Evolutionary conservation across 805 yeast genomes (phyloP).

Genomic region (Teunomyces stri): DNA sequence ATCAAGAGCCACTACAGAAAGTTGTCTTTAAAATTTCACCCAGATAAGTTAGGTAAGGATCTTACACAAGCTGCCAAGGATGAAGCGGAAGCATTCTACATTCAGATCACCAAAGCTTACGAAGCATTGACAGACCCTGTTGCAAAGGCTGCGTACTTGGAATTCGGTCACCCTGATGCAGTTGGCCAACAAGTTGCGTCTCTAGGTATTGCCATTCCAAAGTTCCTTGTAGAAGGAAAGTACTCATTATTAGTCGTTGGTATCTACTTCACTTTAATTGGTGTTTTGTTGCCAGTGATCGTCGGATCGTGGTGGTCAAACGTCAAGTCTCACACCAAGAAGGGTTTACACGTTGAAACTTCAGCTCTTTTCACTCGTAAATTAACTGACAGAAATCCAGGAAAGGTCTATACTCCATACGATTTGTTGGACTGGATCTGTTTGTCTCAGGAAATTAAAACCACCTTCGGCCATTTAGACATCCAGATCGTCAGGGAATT

Average conservation of each 20-base stretch:
- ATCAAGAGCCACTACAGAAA: slow-evolving; percentile 83
- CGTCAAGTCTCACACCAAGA: slow-evolving; percentile 74
- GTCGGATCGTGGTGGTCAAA: slow-evolving; percentile 92
- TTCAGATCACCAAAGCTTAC: slow-evolving; percentile 85
- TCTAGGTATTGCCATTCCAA: slow-evolving; percentile 95
- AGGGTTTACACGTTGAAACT: slow-evolving; percentile 80
- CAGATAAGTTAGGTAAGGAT: slow-evolving; percentile 80
- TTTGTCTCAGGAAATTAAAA: slow-evolving; percentile 61
- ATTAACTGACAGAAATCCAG: slow-evolving; percentile 71
- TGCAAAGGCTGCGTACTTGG: slow-evolving; percentile 74
- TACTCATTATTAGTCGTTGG: slow-evolving; percentile 63
- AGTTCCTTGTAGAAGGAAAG: slow-evolving; percentile 81
- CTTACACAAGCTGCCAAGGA: slow-evolving; percentile 53
- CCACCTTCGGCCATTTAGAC: slow-evolving; percentile 39
- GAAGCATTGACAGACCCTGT: slow-evolving; percentile 91
- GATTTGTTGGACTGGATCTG: slow-evolving; percentile 60
- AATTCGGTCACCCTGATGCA: slow-evolving; percentile 91
- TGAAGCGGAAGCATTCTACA: slow-evolving; percentile 71
- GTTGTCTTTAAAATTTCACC: slow-evolving; percentile 85
- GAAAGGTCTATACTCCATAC: slow-evolving; percentile 57
- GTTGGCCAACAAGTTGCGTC: slow-evolving; percentile 80
- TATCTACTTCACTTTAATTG: slow-evolving; percentile 68
- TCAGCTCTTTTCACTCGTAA: slow-evolving; percentile 73
- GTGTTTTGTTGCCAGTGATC: slow-evolving; percentile 70
- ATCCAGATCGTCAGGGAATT: slow-evolving; percentile 49